phyloP scores from a whole-genome alignment of 768 basidiomycete genomes.

The Gelatoporia subvermispora region DNA sequence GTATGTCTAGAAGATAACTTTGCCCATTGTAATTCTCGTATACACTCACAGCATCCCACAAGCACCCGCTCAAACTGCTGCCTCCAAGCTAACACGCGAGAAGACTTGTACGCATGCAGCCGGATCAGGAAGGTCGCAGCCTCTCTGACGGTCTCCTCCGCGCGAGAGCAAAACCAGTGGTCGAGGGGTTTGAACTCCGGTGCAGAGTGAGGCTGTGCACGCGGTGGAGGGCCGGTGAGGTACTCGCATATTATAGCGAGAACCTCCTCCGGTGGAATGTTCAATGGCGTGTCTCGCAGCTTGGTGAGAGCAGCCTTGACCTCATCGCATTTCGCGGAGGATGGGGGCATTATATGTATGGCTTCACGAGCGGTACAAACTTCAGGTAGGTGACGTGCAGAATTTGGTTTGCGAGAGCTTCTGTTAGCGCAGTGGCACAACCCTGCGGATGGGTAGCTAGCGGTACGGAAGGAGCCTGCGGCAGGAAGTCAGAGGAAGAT shows the following conservation, averaged over 20 bases:
- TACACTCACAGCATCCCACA: constrained; percentile 63
- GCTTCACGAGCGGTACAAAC: too few relatives aligned
- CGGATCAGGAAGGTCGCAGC: constrained; percentile 80
- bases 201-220: constrained; percentile 21
- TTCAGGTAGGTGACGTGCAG: too few relatives aligned
- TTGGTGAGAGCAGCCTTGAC: constrained; percentile 46
- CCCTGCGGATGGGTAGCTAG: too few relatives aligned
- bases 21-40: constrained; percentile 56
- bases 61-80: constrained; percentile 50
- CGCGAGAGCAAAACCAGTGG: constrained; percentile 83
- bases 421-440: too few relatives aligned
- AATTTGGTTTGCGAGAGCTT: too few relatives aligned
- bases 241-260: constrained; percentile 48
- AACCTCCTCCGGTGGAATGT: constrained; percentile 44
- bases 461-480: too few relatives aligned
- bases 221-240: constrained; percentile 35
- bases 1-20: constrained; percentile 62
- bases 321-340: constrained; percentile 25
- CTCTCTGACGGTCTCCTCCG: constrained; percentile 48
- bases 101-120: constrained; percentile 70
- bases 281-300: constrained; percentile 56
- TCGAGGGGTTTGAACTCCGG: constrained; percentile 15
- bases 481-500: too few relatives aligned
- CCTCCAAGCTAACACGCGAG: constrained; percentile 61
- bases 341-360: constrained; percentile 5